Evolutionary conservation across 495 filamentous ascomycete species (phyloP), one percentile per base, ranked within the genome.

Genomic region (Copromyces sp.): DNA sequence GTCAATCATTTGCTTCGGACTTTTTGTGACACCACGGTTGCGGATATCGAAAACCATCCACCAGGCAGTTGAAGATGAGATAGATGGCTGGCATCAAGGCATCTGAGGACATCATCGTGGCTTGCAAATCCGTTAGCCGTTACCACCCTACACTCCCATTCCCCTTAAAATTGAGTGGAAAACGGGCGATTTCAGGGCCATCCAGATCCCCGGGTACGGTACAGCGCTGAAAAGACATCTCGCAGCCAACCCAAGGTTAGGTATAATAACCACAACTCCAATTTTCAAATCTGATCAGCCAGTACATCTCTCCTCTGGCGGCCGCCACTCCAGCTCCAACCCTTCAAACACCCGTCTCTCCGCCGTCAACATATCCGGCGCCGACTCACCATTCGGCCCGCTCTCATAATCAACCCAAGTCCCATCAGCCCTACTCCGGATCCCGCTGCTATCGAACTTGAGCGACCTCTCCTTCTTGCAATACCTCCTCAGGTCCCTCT

Each of bases 391-490:
- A 11, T 81, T 73, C 1, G 72, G 74, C 9, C 83, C 84, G 61
- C 83, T 80, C 80, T 87, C 85, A 53, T 88, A 74, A 72, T 93
- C 90, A 0, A 96, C 86, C 81, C 90, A 88, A 17, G 84, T 82
- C 7, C 92, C 92, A 61, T 89, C 87, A 29, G 68, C 79, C 32
- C 90, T 83, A 78, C 88, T 90, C 70, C 94, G 85, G 3, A 98
- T 86, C 0, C 96, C 96, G 77, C 92, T 96, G 40, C 91, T 94
- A 78, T 97, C 93, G 79, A 99, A 98, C 80, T 94, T 97, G 86
- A 92, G 91, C 11, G 82, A 82, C 74, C 87, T 87, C 61, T 84
- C 84, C 70, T 90, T 87, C 82, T 94, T 97, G 69, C 90, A 91
- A 79, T 93, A 95, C 69, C 90, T 81, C 45, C 94, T 83, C 71